Evolutionary conservation across 2,329 filamentous ascomycete species (phyloP).

Genomic region (Exophiala xenobiotica): DNA sequence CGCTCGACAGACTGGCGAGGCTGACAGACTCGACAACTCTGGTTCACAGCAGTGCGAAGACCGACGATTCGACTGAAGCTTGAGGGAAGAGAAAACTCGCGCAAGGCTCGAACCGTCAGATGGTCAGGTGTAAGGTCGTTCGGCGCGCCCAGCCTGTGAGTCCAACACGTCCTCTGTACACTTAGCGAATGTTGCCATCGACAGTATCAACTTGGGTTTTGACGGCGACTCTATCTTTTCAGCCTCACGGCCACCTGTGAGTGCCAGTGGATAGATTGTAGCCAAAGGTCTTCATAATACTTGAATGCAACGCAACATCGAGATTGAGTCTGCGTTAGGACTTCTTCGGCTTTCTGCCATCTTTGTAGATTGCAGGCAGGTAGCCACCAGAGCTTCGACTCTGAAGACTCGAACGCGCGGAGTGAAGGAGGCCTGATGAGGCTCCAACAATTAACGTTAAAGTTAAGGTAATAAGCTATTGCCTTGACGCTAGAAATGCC

Average conservation of each 20-base stretch:
- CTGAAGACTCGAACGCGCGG: too few species aligned
- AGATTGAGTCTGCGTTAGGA: too few species aligned
- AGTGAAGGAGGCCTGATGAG: too few species aligned
- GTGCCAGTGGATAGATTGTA: too few species aligned
- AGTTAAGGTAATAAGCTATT: too few species aligned
- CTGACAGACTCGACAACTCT: slow-evolving; percentile 7
- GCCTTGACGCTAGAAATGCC: too few species aligned
- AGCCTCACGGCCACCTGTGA: not conserved
- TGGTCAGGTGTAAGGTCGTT: not conserved
- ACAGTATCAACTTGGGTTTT: not conserved
- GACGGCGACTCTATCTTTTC: not conserved
- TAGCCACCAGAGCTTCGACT: too few species aligned
- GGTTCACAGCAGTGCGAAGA: not conserved
- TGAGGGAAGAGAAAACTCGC: not conserved
- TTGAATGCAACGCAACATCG: too few species aligned
- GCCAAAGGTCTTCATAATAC: too few species aligned
- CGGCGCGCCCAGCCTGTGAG: not conserved
- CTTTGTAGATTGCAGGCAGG: too few species aligned
- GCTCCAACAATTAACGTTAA: too few species aligned
- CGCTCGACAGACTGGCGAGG: not conserved
- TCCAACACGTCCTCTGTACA: not conserved
- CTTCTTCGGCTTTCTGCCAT: too few species aligned
- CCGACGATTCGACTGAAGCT: not conserved
- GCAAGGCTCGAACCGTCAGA: not conserved
- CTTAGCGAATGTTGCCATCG: not conserved